Evolutionary conservation across 352 stramenopile species (phyloP), one percentile per base, ranked within the genome.

Genomic region (Globisporangium okanoganense): DNA sequence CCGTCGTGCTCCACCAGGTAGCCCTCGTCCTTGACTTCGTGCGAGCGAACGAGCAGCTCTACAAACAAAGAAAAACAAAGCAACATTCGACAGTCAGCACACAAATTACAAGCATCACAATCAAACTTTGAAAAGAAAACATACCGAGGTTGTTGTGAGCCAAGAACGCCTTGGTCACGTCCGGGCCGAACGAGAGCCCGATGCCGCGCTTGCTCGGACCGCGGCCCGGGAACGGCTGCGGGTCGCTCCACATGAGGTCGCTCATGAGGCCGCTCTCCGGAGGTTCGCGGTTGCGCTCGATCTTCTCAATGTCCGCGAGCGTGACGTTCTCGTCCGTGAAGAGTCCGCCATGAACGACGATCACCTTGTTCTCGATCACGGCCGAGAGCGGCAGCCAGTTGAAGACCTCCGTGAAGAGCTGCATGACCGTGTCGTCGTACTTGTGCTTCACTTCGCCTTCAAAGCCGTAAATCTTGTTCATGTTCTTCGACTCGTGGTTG

Each of bases 401-500:
- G 76, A 99, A 99, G 20, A 99, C 93, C 71, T 99, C 97, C n/a
- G 97, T 94, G 82, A 99, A 99, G 35, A 99, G 83, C 47, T 94
- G 78, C 89, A 99, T 99, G 43, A 99, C 97, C n/a, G 92, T 97
- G 45, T 98, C 90, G 73, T 99, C 97, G 79, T 99, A 99, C 75
- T 99, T 99, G 79, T 98, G 93, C 78, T 98, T 99, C 52, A 99
- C 96, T 75, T 99, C 98, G 35, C 97, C 97, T 64, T 99, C 97
- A 69, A 99, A 99, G 22, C 98, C 98, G 73, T 99, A 99, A 55
- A 99, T 99, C 71, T 99, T 98, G 84, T 99, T 99, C 96, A 99
- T 99, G 76, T 99, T 99, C 78, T 98, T 98, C 31, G 94, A 99
- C 79, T 99, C 97, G 73, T 99, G 97, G 79, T 99, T 99, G 10